Evolutionary conservation across 1,139 yeast species (phyloP), one percentile per base, ranked within the genome.

Genomic region (Lodderomyces theae): DNA sequence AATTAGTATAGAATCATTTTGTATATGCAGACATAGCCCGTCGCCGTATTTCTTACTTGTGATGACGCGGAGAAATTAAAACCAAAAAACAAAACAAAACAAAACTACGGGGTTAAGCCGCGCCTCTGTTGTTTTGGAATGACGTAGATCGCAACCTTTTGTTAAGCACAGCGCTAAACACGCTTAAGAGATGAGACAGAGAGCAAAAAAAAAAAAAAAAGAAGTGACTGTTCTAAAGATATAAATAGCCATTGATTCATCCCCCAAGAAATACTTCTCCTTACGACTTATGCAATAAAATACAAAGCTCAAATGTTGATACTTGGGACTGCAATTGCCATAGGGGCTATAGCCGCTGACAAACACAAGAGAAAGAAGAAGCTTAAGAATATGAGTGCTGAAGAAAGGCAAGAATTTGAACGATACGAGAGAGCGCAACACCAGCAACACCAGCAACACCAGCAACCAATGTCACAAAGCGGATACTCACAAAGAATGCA

Each of bases 341-440:
- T 29, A 29, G 39, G 39, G 4, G 35, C 35, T 19, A 29, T 37
- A 17, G 39, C 39, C 17, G 13, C 5, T 23, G 29, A 37, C n/a
- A 21, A 16, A 29, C 29, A 29, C n/a, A 19, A 29, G 26, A 37
- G 31, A 21, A 37, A 37, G 28, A 37, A 22, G 29, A 37, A 37
- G 21, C 28, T 35, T 26, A 22, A 16, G 22, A 37, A 29, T 13
- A 12, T 37, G 18, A 18, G 17, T 18, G 17, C 8, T 10, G 18
- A 36, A 15, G 26, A 36, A 12, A 15, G 23, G 13, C 23, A 37
- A 8, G 23, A 26, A 23, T 18, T 28, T 18, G 33, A 35, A 35
- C 23, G 26, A 7, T 26, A 26, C 19, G 15, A 37, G 4, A 37
- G 24, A 15, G 34, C 25, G 8, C 38, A 37, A 22, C 29, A 23